Conservation (phyloP, 1,284 basidiomycete species). For the Cystobasidium slooffiae region DNA sequence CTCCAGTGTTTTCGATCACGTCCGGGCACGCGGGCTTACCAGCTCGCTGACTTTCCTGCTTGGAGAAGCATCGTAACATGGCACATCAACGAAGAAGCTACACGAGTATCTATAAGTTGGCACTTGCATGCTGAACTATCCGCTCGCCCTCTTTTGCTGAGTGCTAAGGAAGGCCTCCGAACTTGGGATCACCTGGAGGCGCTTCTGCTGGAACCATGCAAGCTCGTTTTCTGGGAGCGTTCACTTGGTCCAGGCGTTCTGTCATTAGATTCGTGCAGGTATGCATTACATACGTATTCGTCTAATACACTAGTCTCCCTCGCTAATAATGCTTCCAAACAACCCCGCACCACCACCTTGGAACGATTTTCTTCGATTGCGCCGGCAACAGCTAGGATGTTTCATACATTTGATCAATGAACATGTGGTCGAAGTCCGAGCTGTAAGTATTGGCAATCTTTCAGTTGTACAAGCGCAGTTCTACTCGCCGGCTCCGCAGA, state of each 20-base stretch:
- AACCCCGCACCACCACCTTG: background rate
- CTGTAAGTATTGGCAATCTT: constrained; percentile 38
- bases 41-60: background rate
- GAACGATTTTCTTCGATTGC: background rate
- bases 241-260: background rate
- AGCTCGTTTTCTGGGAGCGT: constrained; percentile 16
- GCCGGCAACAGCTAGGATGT: constrained; percentile 31
- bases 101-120: too few species aligned
- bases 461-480: too few species aligned
- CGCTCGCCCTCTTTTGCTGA: too few species aligned
- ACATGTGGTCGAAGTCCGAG: constrained; percentile 49
- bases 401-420: constrained; percentile 50
- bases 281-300: background rate
- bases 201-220: constrained; percentile 5
- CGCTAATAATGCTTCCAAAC: background rate
- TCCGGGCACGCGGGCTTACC: background rate
- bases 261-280: constrained; percentile 25
- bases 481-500: too few species aligned
- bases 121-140: too few species aligned
- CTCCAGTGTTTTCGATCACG: background rate
- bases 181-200: too few species aligned
- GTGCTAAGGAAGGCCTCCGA: too few species aligned
- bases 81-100: too few species aligned
- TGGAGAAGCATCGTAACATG: too few species aligned
- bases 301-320: background rate